These are phyloP conservation scores for Pyracantha coccinea DNA, from an alignment of 331 rosid genomes.

Conservation along the genomic window DNA sequence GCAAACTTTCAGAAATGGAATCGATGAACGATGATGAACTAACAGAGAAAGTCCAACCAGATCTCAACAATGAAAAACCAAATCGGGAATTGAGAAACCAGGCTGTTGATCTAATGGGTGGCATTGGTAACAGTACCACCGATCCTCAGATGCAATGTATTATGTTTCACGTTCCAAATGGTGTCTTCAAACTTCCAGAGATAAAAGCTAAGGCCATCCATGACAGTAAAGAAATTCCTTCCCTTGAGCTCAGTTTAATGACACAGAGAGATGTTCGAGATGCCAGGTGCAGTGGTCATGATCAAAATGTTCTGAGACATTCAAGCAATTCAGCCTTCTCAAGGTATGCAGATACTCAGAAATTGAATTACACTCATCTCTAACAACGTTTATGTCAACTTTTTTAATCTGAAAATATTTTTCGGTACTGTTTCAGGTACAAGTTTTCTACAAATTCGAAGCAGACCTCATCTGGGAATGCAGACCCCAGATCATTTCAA, in stretches of 20 bases:
- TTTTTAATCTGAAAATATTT: not conserved
- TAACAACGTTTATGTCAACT: no score
- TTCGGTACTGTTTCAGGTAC: conserved; percentile 13
- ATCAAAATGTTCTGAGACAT: conserved; percentile 17
- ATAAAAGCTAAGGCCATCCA: not conserved
- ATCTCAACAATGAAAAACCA: conserved; percentile 6
- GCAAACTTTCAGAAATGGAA: not conserved
- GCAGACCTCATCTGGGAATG: conserved; percentile 18
- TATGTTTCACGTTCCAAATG: not conserved
- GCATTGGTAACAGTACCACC: not conserved
- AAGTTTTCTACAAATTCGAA: conserved; percentile 9
- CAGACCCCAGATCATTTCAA: no score
- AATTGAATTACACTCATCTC: not conserved
- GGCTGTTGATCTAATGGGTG: conserved; percentile 8
- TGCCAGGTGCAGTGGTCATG: conserved; percentile 11
- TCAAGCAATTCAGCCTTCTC: conserved; percentile 26
- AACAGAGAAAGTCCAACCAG: conserved; percentile 4
- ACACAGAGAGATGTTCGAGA: conserved; percentile 17
- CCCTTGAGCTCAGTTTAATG: conserved; percentile 21
- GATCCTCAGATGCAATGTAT: conserved; percentile 1
- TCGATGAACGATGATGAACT: not conserved
- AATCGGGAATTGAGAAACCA: conserved; percentile 4
- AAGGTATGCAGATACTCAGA: conserved; percentile 11
- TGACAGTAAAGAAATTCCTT: conserved; percentile 17
- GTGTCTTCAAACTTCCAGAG: not conserved